These are phyloP conservation scores for Fusarium poae DNA, from an alignment of 2,329 filamentous ascomycete genomes.

Conservation along the genomic window DNA sequence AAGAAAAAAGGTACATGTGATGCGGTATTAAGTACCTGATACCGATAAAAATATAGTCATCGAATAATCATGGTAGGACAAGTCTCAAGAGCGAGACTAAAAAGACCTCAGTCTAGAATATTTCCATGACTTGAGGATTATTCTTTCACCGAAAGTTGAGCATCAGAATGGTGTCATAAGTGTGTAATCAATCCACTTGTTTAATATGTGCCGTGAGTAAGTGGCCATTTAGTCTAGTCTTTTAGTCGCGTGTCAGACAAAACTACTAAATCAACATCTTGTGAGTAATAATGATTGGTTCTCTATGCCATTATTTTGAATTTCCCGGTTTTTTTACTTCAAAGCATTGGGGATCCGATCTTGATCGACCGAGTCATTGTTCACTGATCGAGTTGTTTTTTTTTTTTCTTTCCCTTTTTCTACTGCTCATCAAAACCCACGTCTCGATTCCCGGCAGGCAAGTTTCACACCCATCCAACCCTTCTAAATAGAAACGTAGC, in stretches of 20 bases:
- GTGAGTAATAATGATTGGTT: neutral
- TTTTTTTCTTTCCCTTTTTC: no score
- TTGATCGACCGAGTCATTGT: neutral
- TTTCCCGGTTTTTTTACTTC: neutral
- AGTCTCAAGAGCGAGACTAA: no score
- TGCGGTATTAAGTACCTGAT: neutral
- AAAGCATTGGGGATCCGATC: neutral
- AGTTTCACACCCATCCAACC: slow-evolving; percentile 51
- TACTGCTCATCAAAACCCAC: no score
- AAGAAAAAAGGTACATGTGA: neutral
- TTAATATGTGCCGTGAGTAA: neutral
- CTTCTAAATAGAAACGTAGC: slow-evolving; percentile 50
- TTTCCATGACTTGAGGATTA: no score
- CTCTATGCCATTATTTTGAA: no score
- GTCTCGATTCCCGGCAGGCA: neutral
- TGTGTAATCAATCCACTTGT: slow-evolving; percentile 3
- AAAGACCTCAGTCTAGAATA: slow-evolving; percentile 7
- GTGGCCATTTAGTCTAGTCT: neutral
- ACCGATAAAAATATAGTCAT: neutral
- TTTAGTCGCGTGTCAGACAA: neutral
- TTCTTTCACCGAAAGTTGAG: slow-evolving; percentile 24
- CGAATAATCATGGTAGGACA: no score
- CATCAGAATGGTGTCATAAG: slow-evolving; percentile 24
- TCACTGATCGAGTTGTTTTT: neutral
- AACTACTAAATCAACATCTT: neutral